Evolutionary conservation across 192 early-diverging fungal genomes (phyloP).

Genomic region (Rhizoclosmatium sp.): DNA sequence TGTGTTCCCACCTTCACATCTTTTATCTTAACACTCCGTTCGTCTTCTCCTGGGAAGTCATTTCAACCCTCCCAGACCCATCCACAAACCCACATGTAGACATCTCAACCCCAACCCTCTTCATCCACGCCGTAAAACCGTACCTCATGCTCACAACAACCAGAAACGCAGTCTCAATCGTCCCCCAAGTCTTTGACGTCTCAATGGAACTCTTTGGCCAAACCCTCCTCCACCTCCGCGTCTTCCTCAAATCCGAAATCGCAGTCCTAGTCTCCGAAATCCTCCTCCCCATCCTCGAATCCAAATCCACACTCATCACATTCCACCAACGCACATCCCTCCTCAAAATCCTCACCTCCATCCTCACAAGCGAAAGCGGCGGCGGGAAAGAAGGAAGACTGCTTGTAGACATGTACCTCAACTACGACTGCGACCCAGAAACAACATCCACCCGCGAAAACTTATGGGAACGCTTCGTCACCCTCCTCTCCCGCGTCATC

Average conservation of each 20-base stretch:
- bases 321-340: slow-evolving; percentile 79
- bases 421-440: slow-evolving; percentile 90
- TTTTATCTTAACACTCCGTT: slow-evolving; percentile 68
- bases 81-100: background rate
- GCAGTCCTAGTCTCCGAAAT: slow-evolving; percentile 90
- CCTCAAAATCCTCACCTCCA: slow-evolving; percentile 70
- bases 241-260: slow-evolving; percentile 83
- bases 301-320: slow-evolving; percentile 56
- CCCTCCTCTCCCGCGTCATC: slow-evolving; percentile 66
- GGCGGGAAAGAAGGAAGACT: slow-evolving; percentile 61
- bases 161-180: slow-evolving; percentile 81
- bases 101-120: slow-evolving; percentile 38
- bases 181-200: slow-evolving; percentile 82
- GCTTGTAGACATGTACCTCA: slow-evolving; percentile 91
- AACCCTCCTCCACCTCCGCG: slow-evolving; percentile 70
- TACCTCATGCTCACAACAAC: slow-evolving; percentile 81
- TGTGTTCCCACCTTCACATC: slow-evolving; percentile 79
- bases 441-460: slow-evolving; percentile 72
- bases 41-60: slow-evolving; percentile 37
- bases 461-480: slow-evolving; percentile 88
- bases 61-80: background rate
- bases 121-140: slow-evolving; percentile 87
- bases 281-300: slow-evolving; percentile 85
- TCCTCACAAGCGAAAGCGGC: slow-evolving; percentile 66
- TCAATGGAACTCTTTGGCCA: slow-evolving; percentile 85